These are phyloP conservation scores for Didymella glomerata DNA, from an alignment of 2,329 filamentous ascomycete species.

Conservation along the genomic window DNA sequence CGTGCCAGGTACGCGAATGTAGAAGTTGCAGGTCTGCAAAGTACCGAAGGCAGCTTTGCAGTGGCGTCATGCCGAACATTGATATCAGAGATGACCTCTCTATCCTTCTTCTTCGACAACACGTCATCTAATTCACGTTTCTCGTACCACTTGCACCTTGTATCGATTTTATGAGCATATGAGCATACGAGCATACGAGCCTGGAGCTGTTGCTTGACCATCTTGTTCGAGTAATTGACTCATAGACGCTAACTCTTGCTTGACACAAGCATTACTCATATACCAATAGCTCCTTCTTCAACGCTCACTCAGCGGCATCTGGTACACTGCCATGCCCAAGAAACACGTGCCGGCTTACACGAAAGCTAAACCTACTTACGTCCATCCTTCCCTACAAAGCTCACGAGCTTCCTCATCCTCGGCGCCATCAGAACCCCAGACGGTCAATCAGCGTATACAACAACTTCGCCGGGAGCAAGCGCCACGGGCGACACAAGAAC, in stretches of 20 bases:
- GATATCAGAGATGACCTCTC: conserved; percentile 11
- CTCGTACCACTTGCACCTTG: background rate
- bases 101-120: conserved; percentile 5
- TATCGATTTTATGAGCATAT: conserved; percentile 4
- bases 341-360: conserved; percentile 56
- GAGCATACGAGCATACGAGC: conserved; percentile 7
- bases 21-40: background rate
- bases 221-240: conserved; percentile 9
- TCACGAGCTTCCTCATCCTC: conserved; percentile 37
- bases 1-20: background rate
- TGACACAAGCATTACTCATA: conserved; percentile 3
- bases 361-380: conserved; percentile 52
- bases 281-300: conserved; percentile 1
- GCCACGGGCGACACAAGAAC: conserved; percentile 51
- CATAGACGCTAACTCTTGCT: conserved; percentile 12
- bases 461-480: conserved; percentile 57
- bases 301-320: conserved; percentile 5
- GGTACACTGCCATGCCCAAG: conserved; percentile 55
- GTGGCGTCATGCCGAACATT: conserved; percentile 21
- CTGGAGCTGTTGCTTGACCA: background rate
- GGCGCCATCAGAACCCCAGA: conserved; percentile 37
- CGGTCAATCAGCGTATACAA: conserved; percentile 59
- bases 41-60: background rate
- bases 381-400: conserved; percentile 49
- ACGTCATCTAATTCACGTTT: background rate